Evolutionary conservation across 768 basidiomycete genomes (phyloP).

Genomic region (Suillus fuscotomentosus): DNA sequence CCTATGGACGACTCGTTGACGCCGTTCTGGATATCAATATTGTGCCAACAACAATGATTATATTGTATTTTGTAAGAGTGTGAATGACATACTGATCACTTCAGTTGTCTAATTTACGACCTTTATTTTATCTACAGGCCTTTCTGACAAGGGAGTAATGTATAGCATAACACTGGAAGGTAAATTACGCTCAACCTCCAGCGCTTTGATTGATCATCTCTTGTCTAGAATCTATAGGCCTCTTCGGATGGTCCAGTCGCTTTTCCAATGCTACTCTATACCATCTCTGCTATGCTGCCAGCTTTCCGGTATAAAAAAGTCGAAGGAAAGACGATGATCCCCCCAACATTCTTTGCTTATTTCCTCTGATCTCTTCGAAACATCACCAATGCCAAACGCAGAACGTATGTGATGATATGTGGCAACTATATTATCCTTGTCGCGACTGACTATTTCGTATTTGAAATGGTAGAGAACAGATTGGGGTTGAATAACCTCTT

Average conservation of each 20-base stretch:
- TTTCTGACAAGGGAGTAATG: neutral
- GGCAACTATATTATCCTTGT: neutral
- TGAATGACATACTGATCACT: neutral
- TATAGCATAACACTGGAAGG: neutral
- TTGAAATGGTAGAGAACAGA: constrained; percentile 1
- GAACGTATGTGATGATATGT: neutral
- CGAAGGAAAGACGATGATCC: too few species aligned
- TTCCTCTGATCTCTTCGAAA: neutral
- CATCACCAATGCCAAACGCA: neutral
- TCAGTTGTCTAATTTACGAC: too few species aligned
- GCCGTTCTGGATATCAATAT: neutral
- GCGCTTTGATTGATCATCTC: neutral
- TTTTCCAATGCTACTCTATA: neutral
- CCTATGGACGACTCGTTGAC: neutral
- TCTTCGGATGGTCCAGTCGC: too few species aligned
- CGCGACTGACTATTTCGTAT: neutral
- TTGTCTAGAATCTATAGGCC: too few species aligned
- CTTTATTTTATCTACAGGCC: neutral
- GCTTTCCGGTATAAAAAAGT: neutral
- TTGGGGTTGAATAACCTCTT: constrained; percentile 31
- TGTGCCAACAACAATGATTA: neutral
- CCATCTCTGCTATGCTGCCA: neutral
- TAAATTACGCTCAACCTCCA: neutral
- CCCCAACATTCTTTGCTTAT: neutral
- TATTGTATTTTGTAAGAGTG: neutral